Base-by-base conservation (phyloP, 2,329 filamentous ascomycete genomes). In the Pseudogymnoascus sp. region DNA sequence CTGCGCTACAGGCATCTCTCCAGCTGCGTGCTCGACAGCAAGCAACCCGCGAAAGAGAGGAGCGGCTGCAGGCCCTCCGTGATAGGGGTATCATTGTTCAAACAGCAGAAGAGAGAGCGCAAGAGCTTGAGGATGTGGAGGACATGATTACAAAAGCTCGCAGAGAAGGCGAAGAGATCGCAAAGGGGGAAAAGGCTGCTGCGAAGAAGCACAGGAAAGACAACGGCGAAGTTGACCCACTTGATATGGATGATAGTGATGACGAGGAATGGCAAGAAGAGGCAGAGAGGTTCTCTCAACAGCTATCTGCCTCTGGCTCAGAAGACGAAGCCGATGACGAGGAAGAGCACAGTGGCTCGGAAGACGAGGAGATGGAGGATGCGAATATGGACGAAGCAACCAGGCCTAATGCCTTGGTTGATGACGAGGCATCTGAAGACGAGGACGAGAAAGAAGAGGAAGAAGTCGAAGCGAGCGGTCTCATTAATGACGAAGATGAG, bases 111-210 rank as follows among this genome's bases (percentile, higher is more conserved):
- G 93, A 99, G 74, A 86, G 90, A 18, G 89, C 93, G 71, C 84
- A 85, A 36, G 89, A 96, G 72, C 85, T 91, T 74, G 86, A 89
- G 63, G 86, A 93, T 64, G 86, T 96, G 11, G 95, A 97, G 69
- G 89, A 97, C 70, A 83, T 97, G 65, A 84, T 97, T 25, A 88
- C 93, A 59, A 92, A 88, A 70, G 93, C 93, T 18, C 83, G 92
- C 63, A 82, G 86, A 65, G 91, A 97, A 72, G 93, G 88, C 1
- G 84, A 89, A 49, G 87, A 89, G 68, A 87, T 97, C 60, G 88
- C 88, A 75, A 85, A 88, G 69, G 80, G 86, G 59, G 95, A 99
- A 76, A 86, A 86, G 66, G 88, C 84, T 28, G 86, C 85, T 49
- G 86, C 85, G 0, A 93, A 90, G 76, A 85, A 86, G 71, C 82